Evolutionary conservation across 2,329 filamentous ascomycete species (phyloP).

Genomic region (Xylogone sp.): DNA sequence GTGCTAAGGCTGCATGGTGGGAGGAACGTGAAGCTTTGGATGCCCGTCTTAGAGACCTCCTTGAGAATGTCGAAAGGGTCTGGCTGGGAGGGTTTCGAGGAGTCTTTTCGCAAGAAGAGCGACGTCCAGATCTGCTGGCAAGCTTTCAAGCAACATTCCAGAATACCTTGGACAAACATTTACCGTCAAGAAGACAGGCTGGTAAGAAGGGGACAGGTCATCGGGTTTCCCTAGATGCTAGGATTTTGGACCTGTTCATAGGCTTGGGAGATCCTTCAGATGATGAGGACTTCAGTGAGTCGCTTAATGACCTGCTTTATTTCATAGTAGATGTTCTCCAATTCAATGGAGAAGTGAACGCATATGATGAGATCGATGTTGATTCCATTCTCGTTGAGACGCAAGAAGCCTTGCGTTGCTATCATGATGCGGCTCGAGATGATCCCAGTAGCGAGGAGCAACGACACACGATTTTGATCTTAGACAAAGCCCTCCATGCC

Average conservation of each 20-base stretch:
- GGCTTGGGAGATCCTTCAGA: slow-evolving; percentile 72
- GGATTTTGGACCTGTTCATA: slow-evolving; percentile 83
- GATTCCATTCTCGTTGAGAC: slow-evolving; percentile 87
- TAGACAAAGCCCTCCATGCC: slow-evolving; percentile 85
- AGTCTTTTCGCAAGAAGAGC: slow-evolving; percentile 76
- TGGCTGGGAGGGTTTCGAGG: slow-evolving; percentile 96
- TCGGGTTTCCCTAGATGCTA: slow-evolving; percentile 50
- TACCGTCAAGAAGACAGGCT: slow-evolving; percentile 73
- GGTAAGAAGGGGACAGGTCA: slow-evolving; percentile 47
- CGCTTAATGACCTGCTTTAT: slow-evolving; percentile 87
- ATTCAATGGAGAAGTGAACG: slow-evolving; percentile 93
- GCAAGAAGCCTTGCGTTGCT: slow-evolving; percentile 76
- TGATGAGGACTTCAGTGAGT: slow-evolving; percentile 78
- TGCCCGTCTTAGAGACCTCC: slow-evolving; percentile 67
- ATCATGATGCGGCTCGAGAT: slow-evolving; percentile 53
- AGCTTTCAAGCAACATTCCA: slow-evolving; percentile 78
- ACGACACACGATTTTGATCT: slow-evolving; percentile 78
- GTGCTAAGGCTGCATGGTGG: slow-evolving; percentile 86
- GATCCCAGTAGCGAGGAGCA: slow-evolving; percentile 31
- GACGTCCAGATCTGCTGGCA: slow-evolving; percentile 60
- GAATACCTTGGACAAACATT: slow-evolving; percentile 73
- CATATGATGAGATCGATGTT: slow-evolving; percentile 97
- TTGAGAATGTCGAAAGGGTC: slow-evolving; percentile 83
- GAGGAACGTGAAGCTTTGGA: slow-evolving; percentile 78
- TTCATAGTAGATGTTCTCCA: slow-evolving; percentile 96